These are phyloP conservation scores for Talaromyces marneffei DNA, from an alignment of 2,329 filamentous ascomycete genomes.

Conservation along the genomic window DNA sequence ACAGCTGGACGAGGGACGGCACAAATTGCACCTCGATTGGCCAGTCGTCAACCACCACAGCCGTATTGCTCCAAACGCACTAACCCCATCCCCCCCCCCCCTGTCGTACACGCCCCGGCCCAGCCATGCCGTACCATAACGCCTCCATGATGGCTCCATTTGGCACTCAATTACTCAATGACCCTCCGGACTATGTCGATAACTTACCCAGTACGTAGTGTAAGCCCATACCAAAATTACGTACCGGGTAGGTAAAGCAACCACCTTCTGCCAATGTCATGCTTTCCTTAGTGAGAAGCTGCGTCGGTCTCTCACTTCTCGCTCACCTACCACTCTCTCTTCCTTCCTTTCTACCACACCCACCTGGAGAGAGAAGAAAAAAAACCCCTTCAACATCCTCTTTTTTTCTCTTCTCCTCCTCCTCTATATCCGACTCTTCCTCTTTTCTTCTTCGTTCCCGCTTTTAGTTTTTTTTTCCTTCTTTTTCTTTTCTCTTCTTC, in stretches of 20 bases:
- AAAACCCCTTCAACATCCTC: slow-evolving; percentile 31
- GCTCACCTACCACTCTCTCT: slow-evolving; percentile 19
- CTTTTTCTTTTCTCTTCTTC: slow-evolving; percentile 9
- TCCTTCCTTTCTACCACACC: slow-evolving; percentile 35
- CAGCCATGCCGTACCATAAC: background rate
- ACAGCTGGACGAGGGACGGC: background rate
- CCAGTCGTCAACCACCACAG: slow-evolving; percentile 6
- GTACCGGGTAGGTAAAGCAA: background rate
- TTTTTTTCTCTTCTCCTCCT: slow-evolving; percentile 29
- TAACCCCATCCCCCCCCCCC: slow-evolving; percentile 8
- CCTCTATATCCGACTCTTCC: slow-evolving; percentile 28
- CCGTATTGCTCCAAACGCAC: slow-evolving; percentile 10
- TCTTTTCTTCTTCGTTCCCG: slow-evolving; percentile 22
- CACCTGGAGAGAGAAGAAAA: slow-evolving; percentile 37
- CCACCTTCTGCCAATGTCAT: background rate
- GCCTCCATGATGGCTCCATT: background rate
- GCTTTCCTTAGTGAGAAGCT: background rate
- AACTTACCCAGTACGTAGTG: too few species aligned
- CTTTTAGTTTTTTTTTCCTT: slow-evolving; percentile 17
- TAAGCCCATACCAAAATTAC: slow-evolving; percentile 11
- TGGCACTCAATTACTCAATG: background rate
- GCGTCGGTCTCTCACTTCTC: slow-evolving; percentile 18
- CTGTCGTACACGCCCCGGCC: slow-evolving; percentile 9
- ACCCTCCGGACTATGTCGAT: background rate
- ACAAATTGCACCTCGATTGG: slow-evolving; percentile 2